Base-by-base conservation (phyloP, 2,329 filamentous ascomycete genomes). In the Xylariales sp. region DNA sequence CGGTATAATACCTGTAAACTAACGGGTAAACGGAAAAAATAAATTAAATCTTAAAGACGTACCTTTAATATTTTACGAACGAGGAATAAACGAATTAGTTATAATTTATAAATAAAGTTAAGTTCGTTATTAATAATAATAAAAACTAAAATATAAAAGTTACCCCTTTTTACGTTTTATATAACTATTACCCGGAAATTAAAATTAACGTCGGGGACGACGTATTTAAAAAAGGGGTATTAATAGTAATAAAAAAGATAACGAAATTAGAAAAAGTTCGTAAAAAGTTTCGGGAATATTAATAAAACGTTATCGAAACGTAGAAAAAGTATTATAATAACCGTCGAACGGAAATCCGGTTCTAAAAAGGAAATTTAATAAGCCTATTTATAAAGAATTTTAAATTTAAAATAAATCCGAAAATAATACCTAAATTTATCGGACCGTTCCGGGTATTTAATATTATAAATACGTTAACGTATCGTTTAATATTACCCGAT, bases 381-480 rank as follows among this genome's bases (percentile, higher is more conserved):
- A 31, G n/a, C 7, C 16, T 31, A 31, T 31, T 31, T 31, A 31
- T 31, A 31, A 31, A 31, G 16, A 31, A 31, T 14, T 31, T 31
- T 14, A 31, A 31, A 14, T 15, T 31, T 31, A 31, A 31, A 14
- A 31, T 31, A 7, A 31, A 31, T 31, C 16, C 6, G 6, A 31
- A 31, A 14, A 31, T 31, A 31, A 31, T 31, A 31, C n/a, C 16
- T 31, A 31, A 31, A 14, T 31, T 31, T 31, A 31, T 31, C n/a
- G n/a, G n/a, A n/a, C n/a, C n/a, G n/a, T n/a, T n/a, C n/a, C n/a
- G n/a, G n/a, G n/a, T n/a, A n/a, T 31, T 31, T 14, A 31, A 31
- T 14, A 31, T 31, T 31, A 31, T 31, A 7, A 14, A 14, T 5
- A 14, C n/a, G n/a, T 31, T 31, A 31, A 14, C 29, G 29, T 31